Evolutionary conservation across 2,329 filamentous ascomycete species (phyloP), one percentile per base, ranked within the genome.

Genomic region (Fusarium sp.): DNA sequence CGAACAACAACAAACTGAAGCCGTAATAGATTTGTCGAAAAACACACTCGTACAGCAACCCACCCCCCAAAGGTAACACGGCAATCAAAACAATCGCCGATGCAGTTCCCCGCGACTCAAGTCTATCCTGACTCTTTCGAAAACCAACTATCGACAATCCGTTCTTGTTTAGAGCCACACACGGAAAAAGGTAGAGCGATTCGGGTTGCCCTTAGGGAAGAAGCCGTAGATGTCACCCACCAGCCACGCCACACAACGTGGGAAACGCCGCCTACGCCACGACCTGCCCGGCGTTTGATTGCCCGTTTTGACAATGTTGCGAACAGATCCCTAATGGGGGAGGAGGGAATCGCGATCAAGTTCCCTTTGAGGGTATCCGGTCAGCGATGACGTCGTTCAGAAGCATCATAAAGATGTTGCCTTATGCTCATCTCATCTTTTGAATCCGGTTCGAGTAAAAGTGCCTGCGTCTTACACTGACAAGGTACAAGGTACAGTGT

Each of bases 191-290:
- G 13, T 34, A 10, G 34, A 14, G 34, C 20, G 40, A 25, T 46
- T 46, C 42, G 20, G 42, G 13, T 46, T 46, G 14, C 20, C 42
- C 23, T 46, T 25, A n/a, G 36, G 36, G 16, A 42, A 13, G 38
- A 46, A 46, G 20, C 42, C 42, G 23, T 11, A n/a, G 11, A 31
- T 69, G 67, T 67, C 67, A 68, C 59, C 25, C 25, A 27, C 8
- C 27, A 18, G 55, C 27, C n/a, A 59, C 57, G 25, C 57, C 44
- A 53, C 56, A 50, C 50, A 58, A 51, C 49, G 29, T 55, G 56
- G 58, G n/a, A 58, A 36, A 36, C 61, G 65, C 66, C 66, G 33
- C 66, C 65, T 62, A 69, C 65, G 67, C 67, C 63, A 69, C 54
- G 50, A 57, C 58, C 55, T 50, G 2, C 9, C 27, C 27, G 36